Conservation (phyloP, 371 early-diverging fungal species). For the Syncephalis plumigaleata region DNA sequence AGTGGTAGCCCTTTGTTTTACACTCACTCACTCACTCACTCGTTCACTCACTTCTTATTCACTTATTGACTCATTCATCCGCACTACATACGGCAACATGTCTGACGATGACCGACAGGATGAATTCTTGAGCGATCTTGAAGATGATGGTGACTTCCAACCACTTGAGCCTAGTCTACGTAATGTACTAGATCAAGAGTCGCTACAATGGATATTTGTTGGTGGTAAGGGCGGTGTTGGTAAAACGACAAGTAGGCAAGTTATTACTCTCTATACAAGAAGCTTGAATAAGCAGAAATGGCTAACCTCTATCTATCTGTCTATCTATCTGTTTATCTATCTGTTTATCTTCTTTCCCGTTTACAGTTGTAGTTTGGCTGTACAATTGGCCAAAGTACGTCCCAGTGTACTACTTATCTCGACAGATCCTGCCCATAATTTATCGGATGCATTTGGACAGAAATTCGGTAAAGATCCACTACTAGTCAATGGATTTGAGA, state of each 20-base stretch:
- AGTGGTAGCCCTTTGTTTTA: no score
- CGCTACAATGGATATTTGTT: constrained; percentile 95
- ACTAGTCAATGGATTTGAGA: constrained; percentile 84
- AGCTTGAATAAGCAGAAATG: no score
- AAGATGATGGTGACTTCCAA: constrained; percentile 31
- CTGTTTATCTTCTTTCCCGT: no score
- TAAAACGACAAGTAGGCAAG: constrained; percentile 22
- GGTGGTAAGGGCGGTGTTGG: constrained; percentile 99
- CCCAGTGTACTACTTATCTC: constrained; percentile 92
- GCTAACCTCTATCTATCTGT: no score
- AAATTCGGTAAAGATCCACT: constrained; percentile 93
- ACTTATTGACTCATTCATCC: no score
- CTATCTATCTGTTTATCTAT: no score
- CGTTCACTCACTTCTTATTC: no score
- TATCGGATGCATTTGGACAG: constrained; percentile 97
- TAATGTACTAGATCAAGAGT: constrained; percentile 88
- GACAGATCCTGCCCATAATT: constrained; percentile 97
- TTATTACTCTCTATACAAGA: no score
- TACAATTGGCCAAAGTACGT: constrained; percentile 79
- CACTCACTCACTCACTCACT: no score
- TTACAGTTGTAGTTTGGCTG: constrained; percentile 57
- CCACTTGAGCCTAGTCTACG: constrained; percentile 69
- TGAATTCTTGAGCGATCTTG: no score
- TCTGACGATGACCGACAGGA: no score
- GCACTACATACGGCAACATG: no score